A percentile compares a stretch with the other conserved stretches of the same genome.
Evolutionary conservation across 2,329 filamentous ascomycete genomes (phyloP).

Genomic region (Alternaria angustiovoidea): DNA sequence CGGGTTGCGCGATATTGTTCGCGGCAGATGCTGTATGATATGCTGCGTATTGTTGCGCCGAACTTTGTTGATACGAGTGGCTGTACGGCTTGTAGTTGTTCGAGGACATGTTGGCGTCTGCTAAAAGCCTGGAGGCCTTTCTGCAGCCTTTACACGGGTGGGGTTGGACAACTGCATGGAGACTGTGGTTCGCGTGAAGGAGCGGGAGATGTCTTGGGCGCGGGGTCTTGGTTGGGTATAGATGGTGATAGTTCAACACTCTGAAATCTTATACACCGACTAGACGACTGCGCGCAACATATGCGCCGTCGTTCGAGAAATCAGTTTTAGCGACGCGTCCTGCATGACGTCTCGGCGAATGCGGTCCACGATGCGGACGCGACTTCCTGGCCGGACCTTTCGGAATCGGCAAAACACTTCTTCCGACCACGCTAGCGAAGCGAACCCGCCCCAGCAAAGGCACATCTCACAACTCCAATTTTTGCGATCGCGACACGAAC

Average conservation of each 20-base stretch:
- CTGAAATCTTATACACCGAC: not conserved
- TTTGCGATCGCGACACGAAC: slow-evolving; percentile 28
- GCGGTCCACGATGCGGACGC: not conserved
- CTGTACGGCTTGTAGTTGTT: slow-evolving; percentile 40
- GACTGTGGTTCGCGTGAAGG: slow-evolving; percentile 9
- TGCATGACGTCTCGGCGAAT: not conserved
- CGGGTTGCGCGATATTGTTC: slow-evolving; percentile 32
- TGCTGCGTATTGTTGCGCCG: slow-evolving; percentile 38
- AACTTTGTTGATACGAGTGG: slow-evolving; percentile 40
- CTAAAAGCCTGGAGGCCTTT: slow-evolving; percentile 11
- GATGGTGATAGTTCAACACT: not conserved
- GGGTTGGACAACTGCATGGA: slow-evolving; percentile 11
- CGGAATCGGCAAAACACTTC: slow-evolving; percentile 11
- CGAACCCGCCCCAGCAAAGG: slow-evolving; percentile 15
- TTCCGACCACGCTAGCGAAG: slow-evolving; percentile 25
- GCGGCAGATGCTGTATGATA: slow-evolving; percentile 38
- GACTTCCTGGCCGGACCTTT: slow-evolving; percentile 3
- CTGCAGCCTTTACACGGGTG: slow-evolving; percentile 8
- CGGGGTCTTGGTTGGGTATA: not conserved
- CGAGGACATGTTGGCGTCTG: slow-evolving; percentile 30
- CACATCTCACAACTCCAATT: slow-evolving; percentile 27
- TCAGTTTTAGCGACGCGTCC: slow-evolving; percentile 17
- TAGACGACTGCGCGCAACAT: not conserved
- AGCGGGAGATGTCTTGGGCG: not conserved
- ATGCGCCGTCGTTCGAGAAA: not conserved